Evolutionary conservation across 164 flowering plant species (phyloP), one percentile per base, ranked within the genome.

Genomic region (Buxus sempervirens): DNA sequence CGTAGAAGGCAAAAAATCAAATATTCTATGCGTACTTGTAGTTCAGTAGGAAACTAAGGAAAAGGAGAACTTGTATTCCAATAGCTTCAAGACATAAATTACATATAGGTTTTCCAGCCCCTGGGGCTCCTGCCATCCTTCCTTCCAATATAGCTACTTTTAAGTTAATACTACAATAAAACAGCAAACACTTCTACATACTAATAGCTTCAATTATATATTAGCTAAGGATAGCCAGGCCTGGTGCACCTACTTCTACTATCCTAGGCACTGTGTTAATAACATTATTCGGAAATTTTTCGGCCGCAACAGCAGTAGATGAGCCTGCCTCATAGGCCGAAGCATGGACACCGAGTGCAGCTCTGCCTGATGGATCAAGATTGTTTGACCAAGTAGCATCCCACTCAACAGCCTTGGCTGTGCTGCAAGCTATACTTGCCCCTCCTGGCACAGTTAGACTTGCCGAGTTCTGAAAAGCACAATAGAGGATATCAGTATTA

Each of bases 331-430:
- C 86, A 67, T 93, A 91, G 14, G 91, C 90, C 5, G 90, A 84
- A 54, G 74, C 71, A 75, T 94, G 97, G 27, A 94, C 92, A 45
- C 97, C 98, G 13, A 89, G 49, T 8, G 97, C 93, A 65, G 96
- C 97, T 78, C 97, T 81, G 53, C 98, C 97, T 1, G 98, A 94
- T 0, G 98, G 98, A 64, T 94, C 98, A 19, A 87, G 90, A 67
- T 92, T 90, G 27, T 84, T 84, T 0, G 92, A 82, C 98, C 98
- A 95, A 15, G 84, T 58, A 4, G 85, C 81, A 56, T 95, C 97
- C 98, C 98, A 95, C 57, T 86, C 97, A 0, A 91, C 72, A 27
- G 98, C 98, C 73, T 83, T 90, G 24, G 95, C 96, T 2, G 98
- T 90, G 81, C 93, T 89, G 80, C 98, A 95, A 9, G 98, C 97